These are phyloP conservation scores for maize (Zea mays) DNA, from an alignment of 176 grass and related monocot species.

Conservation along the genomic window DNA sequence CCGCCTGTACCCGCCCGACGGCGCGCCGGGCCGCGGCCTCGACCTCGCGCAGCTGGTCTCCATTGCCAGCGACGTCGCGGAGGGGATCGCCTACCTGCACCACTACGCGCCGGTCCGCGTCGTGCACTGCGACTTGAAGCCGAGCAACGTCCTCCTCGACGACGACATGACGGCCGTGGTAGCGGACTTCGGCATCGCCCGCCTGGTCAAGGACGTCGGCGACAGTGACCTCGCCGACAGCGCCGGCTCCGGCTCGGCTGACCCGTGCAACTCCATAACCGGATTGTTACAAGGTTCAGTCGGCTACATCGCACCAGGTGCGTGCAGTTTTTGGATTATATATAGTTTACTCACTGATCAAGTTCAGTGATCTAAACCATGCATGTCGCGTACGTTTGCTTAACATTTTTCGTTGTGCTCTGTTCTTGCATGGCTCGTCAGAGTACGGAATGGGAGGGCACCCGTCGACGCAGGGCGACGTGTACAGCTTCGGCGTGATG, in stretches of 20 bases:
- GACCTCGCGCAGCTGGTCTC: constrained; percentile 47
- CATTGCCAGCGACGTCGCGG: constrained; percentile 76
- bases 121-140: constrained; percentile 90
- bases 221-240: neutral
- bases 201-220: constrained; percentile 49
- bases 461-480: constrained; percentile 77
- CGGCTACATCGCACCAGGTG: constrained; percentile 97
- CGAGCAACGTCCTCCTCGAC: constrained; percentile 88
- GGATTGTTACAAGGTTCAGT: constrained; percentile 78
- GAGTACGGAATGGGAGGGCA: constrained; percentile 89
- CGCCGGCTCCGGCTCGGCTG: constrained; percentile 23
- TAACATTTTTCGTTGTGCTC: constrained; percentile 3
- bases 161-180: constrained; percentile 86
- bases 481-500: constrained; percentile 93
- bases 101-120: constrained; percentile 77
- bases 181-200: constrained; percentile 83
- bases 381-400: neutral
- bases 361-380: neutral
- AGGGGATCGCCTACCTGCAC: constrained; percentile 88
- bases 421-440: constrained; percentile 39
- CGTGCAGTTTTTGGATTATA: constrained; percentile 20
- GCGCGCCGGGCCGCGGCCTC: constrained; percentile 33
- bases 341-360: neutral
- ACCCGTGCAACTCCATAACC: constrained; percentile 75
- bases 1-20: constrained; percentile 59